Evolutionary conservation across 148 eudicot species (phyloP), one percentile per base, ranked within the genome.

Genomic region (Amaranthus cruentus): DNA sequence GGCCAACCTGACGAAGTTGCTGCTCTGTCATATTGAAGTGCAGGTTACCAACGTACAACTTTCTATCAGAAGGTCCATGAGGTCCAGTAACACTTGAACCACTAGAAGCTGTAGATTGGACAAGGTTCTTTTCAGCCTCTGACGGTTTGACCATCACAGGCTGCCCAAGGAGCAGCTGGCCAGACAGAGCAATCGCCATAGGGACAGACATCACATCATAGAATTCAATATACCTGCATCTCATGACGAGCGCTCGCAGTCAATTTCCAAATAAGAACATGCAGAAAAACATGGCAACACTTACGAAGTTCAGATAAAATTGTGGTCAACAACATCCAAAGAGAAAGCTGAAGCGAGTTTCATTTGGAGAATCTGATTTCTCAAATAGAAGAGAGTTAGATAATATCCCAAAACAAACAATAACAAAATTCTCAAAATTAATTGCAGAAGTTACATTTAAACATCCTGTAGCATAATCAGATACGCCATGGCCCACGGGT

Each of bases 101-200:
- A 71, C 78, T 65, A 21, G 99, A 50, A 76, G 97, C 85, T 70
- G 80, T 92, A 71, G 99, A 87, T 73, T 87, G 96, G 78, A 92
- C 99, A 82, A 96, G 99, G 78, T 96, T 96, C 89, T 96, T 96
- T 77, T 96, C 99, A 59, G 99, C 99, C 71, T 96, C 99, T 5
- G 97, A 96, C 28, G 99, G 99, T 83, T 96, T 96, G 72, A 96
- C 97, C 99, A 96, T 96, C 56, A 96, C 96, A 74, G 96, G 99
- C 70, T 96, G 96, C 57, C 97, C 99, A 65, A 88, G 85, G 62
- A 96, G 87, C 28, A 90, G 86, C 63, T 90, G 99, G 60, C 99
- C 99, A 70, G 96, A 83, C 62, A 96, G 75, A 61, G 99, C 96
- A 72, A 96, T 96, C 68, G 99, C 99, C 96, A 90, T 92, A 46